Base-by-base conservation (phyloP, 192 early-diverging fungal species). In the Gigaspora rosea region DNA sequence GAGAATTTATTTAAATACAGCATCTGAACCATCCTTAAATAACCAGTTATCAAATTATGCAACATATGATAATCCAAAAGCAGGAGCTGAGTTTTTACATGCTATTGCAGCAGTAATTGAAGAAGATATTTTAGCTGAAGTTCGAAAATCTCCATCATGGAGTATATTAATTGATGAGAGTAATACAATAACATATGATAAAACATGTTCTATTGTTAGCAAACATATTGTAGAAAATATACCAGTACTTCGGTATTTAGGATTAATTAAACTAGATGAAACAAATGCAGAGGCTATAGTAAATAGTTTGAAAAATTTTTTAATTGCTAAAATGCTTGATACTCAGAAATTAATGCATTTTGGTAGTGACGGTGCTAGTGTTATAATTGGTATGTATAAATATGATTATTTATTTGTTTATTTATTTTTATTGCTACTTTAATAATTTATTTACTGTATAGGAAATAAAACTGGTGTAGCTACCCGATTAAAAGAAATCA, bases 131-230 rank as follows among this genome's bases (percentile, higher is more conserved):
- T 66, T 66, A n/a, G 33, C 27, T 20, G 36, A 66, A 47, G 33
- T 66, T 46, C 0, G 36, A 12, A 66, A 47, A 46, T 66, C 36
- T 35, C 18, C 64, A 46, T 36, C 64, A 11, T 66, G 64, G 35
- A 66, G 64, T 66, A n/a, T 66, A 46, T 66, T 66, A 66, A 66
- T 66, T 66, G 64, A 46, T 13, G 36, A 66, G 36, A 66, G 64
- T 66, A 66, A 66, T 47, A 66, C 64, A 8, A 66, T 66, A 13
- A 66, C 11, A 66, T 13, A 66, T 66, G 35, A 66, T 20, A 66
- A 66, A 66, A 66, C 12, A 46, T 66, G 1, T 66, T 4, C 64
- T 36, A 66, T 66, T 12, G 18, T 66, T 66, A 66, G 46, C 18
- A 66, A 66, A 46, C 36, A 66, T 13, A 36, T 66, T 8, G 36